phyloP scores from a whole-genome alignment of 495 filamentous ascomycete species.

The Friedmanniomyces endolithicus region DNA sequence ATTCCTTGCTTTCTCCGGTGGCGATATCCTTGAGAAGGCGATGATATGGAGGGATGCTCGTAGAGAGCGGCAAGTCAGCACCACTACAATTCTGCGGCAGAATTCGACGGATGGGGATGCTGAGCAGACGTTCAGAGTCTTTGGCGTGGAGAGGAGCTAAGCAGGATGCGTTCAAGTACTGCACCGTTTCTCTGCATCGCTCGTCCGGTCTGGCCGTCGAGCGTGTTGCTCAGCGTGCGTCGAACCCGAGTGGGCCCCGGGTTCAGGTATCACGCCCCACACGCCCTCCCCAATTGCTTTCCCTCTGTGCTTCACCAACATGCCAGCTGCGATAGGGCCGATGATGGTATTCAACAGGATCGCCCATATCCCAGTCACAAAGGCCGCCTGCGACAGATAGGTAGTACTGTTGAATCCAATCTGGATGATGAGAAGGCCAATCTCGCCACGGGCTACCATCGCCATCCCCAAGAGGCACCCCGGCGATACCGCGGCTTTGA shows the following conservation, averaged over 20 bases:
- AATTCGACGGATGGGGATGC: not conserved
- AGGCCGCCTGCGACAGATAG: not conserved
- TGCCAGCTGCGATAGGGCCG: slow-evolving; percentile 2
- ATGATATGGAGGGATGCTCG: slow-evolving; percentile 21
- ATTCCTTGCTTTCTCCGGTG: slow-evolving; percentile 31
- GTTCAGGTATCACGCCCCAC: not conserved
- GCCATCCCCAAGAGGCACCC: slow-evolving; percentile 4
- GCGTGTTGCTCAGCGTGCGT: too few species aligned
- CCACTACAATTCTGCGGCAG: not conserved
- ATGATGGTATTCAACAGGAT: slow-evolving; percentile 6
- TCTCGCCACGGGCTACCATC: slow-evolving; percentile 11
- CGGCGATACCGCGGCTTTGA: not conserved
- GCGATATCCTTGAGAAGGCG: slow-evolving; percentile 23
- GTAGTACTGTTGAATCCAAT: slow-evolving; percentile 11
- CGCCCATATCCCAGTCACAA: slow-evolving; percentile 6
- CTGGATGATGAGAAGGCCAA: slow-evolving; percentile 4
- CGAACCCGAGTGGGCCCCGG: not conserved
- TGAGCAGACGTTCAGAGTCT: not conserved
- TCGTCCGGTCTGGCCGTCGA: too few species aligned
- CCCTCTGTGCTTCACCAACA: not conserved
- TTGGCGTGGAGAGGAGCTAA: not conserved
- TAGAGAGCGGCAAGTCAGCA: not conserved
- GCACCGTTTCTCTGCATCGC: too few species aligned
- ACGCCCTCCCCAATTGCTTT: not conserved
- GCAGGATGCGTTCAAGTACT: too few species aligned